A percentile compares a stretch with the other conserved stretches of the same genome.
Evolutionary conservation across 176 grass and related monocot species (phyloP).

Genomic region (Ensete glaucum): DNA sequence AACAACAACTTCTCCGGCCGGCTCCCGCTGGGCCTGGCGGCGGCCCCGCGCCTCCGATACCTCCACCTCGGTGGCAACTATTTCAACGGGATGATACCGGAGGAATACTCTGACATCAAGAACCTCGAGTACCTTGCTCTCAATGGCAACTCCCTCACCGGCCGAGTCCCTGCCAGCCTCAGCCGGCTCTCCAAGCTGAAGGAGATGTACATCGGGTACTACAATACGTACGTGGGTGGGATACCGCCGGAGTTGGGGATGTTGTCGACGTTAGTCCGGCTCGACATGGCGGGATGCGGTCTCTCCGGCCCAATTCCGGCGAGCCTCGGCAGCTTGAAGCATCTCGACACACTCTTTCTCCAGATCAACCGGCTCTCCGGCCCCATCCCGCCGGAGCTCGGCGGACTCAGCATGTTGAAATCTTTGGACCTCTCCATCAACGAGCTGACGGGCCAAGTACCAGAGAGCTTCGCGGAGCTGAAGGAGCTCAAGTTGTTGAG

Average conservation of each 20-base stretch:
- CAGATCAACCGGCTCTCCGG: conserved; percentile 52
- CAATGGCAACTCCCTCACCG: conserved; percentile 52
- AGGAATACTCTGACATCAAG: conserved; percentile 32
- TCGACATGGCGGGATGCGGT: conserved; percentile 63
- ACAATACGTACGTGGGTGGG: conserved; percentile 54
- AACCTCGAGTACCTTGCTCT: conserved; percentile 59
- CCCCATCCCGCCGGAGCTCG: conserved; percentile 38
- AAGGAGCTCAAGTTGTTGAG: conserved; percentile 41
- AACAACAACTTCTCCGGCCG: conserved; percentile 76
- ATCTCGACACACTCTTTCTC: conserved; percentile 62
- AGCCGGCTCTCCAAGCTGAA: conserved; percentile 12
- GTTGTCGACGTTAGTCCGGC: conserved; percentile 29
- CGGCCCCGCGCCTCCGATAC: conserved; percentile 27
- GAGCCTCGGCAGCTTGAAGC: conserved; percentile 31
- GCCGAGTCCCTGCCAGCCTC: conserved; percentile 31
- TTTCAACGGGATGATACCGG: conserved; percentile 60
- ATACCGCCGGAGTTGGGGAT: conserved; percentile 49
- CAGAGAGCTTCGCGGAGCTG: conserved; percentile 24
- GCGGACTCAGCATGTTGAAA: conserved; percentile 17
- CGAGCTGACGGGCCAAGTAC: conserved; percentile 67
- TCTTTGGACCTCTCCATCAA: conserved; percentile 79
- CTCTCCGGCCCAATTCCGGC: conserved; percentile 51
- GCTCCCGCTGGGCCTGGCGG: conserved; percentile 22
- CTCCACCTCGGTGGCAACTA: conserved; percentile 80
- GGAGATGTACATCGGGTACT: conserved; percentile 64